A percentile compares a stretch with the other conserved stretches of the same genome.
phyloP scores from a whole-genome alignment of 176 grass and related monocot genomes.

The Canna indica region DNA sequence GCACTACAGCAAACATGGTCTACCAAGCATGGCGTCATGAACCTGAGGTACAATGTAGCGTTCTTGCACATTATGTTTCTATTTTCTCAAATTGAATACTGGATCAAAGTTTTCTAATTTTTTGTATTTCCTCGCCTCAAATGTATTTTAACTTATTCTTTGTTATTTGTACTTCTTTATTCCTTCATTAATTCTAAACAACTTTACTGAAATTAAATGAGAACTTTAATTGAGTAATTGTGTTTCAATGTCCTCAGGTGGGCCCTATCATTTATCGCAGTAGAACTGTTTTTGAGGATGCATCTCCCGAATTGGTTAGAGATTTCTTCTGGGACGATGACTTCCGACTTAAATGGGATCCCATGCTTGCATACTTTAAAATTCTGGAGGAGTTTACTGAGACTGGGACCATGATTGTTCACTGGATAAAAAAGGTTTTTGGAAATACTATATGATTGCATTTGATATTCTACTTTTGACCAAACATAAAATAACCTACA shows the following conservation, averaged over 20 bases:
- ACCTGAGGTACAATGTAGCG: constrained; percentile 50
- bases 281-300: constrained; percentile 87
- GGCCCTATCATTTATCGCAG: constrained; percentile 80
- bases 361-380: constrained; percentile 69
- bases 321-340: constrained; percentile 99
- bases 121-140: neutral
- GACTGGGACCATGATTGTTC: constrained; percentile 79
- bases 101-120: neutral
- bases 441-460: neutral
- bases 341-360: constrained; percentile 94
- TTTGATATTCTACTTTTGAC: constrained; percentile 8
- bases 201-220: neutral
- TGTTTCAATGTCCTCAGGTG: constrained; percentile 30
- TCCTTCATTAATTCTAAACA: neutral
- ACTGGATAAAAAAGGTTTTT: constrained; percentile 94
- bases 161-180: neutral
- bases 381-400: constrained; percentile 71
- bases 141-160: neutral
- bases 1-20: constrained; percentile 77
- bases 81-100: neutral
- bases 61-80: neutral
- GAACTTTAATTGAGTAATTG: neutral
- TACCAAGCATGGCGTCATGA: constrained; percentile 93
- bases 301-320: constrained; percentile 92
- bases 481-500: constrained; percentile 22